Evolutionary conservation across 805 yeast species (phyloP).

Genomic region (Candida oleophila): DNA sequence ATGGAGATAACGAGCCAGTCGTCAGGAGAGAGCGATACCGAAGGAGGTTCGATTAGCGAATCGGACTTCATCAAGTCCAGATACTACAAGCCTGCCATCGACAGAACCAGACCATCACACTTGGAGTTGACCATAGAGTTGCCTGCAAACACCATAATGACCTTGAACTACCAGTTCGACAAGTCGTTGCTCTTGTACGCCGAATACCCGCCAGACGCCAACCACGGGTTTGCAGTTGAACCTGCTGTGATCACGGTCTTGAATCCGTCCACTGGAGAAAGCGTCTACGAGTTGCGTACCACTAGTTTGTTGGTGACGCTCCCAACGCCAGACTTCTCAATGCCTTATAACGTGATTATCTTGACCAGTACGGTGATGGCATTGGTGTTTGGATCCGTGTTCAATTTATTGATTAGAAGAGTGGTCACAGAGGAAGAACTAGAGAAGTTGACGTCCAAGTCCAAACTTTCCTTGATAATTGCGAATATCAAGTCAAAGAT

Average conservation of each 20-base stretch:
- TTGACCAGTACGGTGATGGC: slow-evolving; percentile 93
- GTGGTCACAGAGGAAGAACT: slow-evolving; percentile 72
- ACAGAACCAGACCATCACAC: slow-evolving; percentile 79
- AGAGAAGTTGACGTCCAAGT: slow-evolving; percentile 18
- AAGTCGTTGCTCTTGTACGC: slow-evolving; percentile 79
- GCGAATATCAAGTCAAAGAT: slow-evolving; percentile 2
- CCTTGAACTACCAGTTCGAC: slow-evolving; percentile 77
- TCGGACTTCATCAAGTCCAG: slow-evolving; percentile 44
- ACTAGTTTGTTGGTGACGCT: slow-evolving; percentile 81
- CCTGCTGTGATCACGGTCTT: slow-evolving; percentile 78
- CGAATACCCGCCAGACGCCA: slow-evolving; percentile 99
- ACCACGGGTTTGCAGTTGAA: slow-evolving; percentile 93
- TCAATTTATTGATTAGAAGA: slow-evolving; percentile 72
- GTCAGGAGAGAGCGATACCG: slow-evolving; percentile 16
- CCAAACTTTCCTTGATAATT: slow-evolving; percentile 12
- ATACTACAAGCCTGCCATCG: slow-evolving; percentile 73
- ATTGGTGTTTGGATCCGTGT: slow-evolving; percentile 81
- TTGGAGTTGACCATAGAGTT: slow-evolving; percentile 64
- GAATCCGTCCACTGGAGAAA: slow-evolving; percentile 17
- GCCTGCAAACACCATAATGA: slow-evolving; percentile 63
- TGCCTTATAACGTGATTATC: slow-evolving; percentile 97
- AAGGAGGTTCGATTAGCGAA: slow-evolving; percentile 10
- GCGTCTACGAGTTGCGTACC: slow-evolving; percentile 61
- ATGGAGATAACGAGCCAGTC: slow-evolving; percentile 23
- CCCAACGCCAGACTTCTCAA: slow-evolving; percentile 97